A percentile compares a stretch with the other conserved stretches of the same genome.
These are phyloP conservation scores for Pseudopithomyces chartarum DNA, from an alignment of 2,329 filamentous ascomycete genomes.

Conservation along the genomic window DNA sequence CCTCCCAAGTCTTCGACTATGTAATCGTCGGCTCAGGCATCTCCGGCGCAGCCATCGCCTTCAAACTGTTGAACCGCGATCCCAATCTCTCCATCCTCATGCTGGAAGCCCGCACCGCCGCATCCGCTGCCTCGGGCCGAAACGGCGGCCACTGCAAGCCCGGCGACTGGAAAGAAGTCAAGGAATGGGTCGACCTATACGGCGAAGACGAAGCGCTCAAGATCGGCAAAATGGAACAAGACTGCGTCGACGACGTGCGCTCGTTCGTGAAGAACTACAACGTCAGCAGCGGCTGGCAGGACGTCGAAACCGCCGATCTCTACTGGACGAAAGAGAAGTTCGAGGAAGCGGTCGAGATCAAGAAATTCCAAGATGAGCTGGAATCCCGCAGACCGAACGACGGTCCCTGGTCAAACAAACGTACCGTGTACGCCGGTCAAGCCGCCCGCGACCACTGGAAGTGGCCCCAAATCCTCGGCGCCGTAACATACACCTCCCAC, in stretches of 20 bases:
- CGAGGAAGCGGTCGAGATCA: conserved; percentile 1
- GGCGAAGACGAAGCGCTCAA: conserved; percentile 54
- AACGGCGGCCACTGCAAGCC: conserved; percentile 53
- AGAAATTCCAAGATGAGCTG: conserved; percentile 6
- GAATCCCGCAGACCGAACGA: conserved; percentile 5
- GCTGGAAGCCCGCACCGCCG: conserved; percentile 37
- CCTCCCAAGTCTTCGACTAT: conserved; percentile 27
- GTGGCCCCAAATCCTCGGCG: conserved; percentile 7
- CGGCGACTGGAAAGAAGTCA: conserved; percentile 54
- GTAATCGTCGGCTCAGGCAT: conserved; percentile 39
- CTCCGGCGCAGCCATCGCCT: conserved; percentile 30
- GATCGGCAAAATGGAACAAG: conserved; percentile 41
- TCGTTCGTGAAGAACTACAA: background rate
- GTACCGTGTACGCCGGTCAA: conserved; percentile 1
- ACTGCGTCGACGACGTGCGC: conserved; percentile 7
- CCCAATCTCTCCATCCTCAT: conserved; percentile 23
- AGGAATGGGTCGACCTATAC: conserved; percentile 46
- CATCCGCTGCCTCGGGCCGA: conserved; percentile 39
- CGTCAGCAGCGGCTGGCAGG: conserved; percentile 3
- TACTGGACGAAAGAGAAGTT: conserved; percentile 8
- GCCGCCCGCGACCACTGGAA: conserved; percentile 7
- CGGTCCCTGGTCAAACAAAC: conserved; percentile 6
- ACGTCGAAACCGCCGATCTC: conserved; percentile 5
- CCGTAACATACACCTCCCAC: background rate
- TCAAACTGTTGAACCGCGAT: conserved; percentile 24